A percentile compares a stretch with the other conserved stretches of the same genome.
Conservation (phyloP, 495 filamentous ascomycete species). For the Trichoderma parareesei region DNA sequence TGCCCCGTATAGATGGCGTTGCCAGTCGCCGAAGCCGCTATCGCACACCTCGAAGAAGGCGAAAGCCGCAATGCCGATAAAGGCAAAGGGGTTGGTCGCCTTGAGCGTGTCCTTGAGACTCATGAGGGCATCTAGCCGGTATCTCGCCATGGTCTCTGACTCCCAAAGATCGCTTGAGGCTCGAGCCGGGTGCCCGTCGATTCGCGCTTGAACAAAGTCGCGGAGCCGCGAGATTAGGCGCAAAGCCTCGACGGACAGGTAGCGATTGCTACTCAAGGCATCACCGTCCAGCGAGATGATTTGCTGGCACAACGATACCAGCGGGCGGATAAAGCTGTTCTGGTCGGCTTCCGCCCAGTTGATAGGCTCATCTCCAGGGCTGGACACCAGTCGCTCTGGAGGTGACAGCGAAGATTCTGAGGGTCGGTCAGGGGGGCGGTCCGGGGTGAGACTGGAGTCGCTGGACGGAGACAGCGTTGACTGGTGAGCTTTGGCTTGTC, state of each 20-base stretch:
- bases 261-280: conserved; percentile 20
- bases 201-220: not conserved
- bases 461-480: not conserved
- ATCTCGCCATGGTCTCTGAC: conserved; percentile 21
- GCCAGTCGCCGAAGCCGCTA: conserved; percentile 28
- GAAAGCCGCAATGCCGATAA: conserved; percentile 30
- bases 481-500: not conserved
- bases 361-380: conserved; percentile 7
- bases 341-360: conserved; percentile 21
- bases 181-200: not conserved
- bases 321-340: conserved; percentile 28
- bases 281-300: conserved; percentile 22
- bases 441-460: not conserved
- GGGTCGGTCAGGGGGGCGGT: not conserved
- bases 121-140: conserved; percentile 24
- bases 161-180: conserved; percentile 10
- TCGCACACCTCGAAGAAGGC: conserved; percentile 31
- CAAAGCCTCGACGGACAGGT: not conserved
- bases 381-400: conserved; percentile 11
- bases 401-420: conserved; percentile 15
- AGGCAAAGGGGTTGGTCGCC: conserved; percentile 25
- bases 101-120: conserved; percentile 26
- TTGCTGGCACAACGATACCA: conserved; percentile 26
- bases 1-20: conserved; percentile 28
- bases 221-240: not conserved